Percentiles rank a stretch among this genome's conserved stretches.
Evolutionary conservation across 768 basidiomycete genomes (phyloP).

Genomic region (Phylloporus sp.): DNA sequence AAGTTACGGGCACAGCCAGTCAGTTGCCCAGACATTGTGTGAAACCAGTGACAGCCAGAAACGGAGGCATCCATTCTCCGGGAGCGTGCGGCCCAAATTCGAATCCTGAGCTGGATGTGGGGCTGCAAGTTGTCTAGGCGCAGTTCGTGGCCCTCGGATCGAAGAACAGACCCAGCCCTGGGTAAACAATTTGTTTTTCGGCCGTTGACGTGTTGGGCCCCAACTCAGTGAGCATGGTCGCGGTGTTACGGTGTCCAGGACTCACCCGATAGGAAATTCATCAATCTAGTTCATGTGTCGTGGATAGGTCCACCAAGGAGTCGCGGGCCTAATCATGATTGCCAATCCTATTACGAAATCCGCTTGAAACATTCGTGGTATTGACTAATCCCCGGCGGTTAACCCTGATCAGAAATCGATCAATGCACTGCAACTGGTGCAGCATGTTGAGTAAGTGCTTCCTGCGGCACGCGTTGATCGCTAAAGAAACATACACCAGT

Average conservation of each 20-base stretch:
- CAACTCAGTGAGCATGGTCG: conserved; percentile 17
- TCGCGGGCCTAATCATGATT: conserved; percentile 24
- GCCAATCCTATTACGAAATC: conserved; percentile 34
- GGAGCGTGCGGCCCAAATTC: conserved; percentile 8
- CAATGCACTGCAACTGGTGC: conserved; percentile 24
- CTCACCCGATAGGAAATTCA: conserved; percentile 10
- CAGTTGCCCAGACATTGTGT: conserved; percentile 20
- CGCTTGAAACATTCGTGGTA: conserved; percentile 26
- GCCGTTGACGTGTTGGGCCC: conserved; percentile 17
- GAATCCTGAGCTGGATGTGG: neutral
- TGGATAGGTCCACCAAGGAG: conserved; percentile 6
- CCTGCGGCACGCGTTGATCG: conserved; percentile 24
- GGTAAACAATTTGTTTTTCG: conserved; percentile 1
- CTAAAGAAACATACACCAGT: conserved; percentile 29
- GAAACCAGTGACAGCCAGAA: conserved; percentile 26
- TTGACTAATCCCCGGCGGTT: conserved; percentile 34
- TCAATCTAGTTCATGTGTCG: conserved; percentile 8
- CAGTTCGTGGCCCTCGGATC: conserved; percentile 6
- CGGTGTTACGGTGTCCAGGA: conserved; percentile 18
- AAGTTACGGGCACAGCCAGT: conserved; percentile 30
- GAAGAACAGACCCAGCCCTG: conserved; percentile 6
- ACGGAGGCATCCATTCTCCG: conserved; percentile 14
- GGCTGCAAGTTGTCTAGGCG: conserved; percentile 10
- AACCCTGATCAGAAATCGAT: conserved; percentile 30
- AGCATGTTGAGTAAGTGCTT: conserved; percentile 30